A percentile compares a stretch with the other conserved stretches of the same genome.
phyloP scores from a whole-genome alignment of 768 basidiomycete species.

The Boletus reticuloceps region DNA sequence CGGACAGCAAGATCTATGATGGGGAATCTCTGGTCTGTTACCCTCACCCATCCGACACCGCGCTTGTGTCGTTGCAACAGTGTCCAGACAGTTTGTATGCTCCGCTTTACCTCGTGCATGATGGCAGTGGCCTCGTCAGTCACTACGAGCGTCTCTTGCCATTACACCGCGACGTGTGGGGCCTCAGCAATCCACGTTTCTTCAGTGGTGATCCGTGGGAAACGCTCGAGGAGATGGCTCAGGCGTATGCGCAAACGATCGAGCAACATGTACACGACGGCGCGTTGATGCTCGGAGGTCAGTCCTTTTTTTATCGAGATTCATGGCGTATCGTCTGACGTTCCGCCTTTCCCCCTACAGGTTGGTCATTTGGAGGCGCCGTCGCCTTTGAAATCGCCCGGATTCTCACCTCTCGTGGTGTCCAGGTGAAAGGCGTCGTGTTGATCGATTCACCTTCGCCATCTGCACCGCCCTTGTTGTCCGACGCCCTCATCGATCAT shows the following conservation, averaged over 20 bases:
- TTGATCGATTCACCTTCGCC: conserved; percentile 71
- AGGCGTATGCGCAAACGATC: conserved; percentile 45
- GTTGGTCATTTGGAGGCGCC: conserved; percentile 1
- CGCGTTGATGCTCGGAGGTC: conserved; percentile 57
- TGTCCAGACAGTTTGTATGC: too few species aligned
- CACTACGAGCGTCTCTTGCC: conserved; percentile 47
- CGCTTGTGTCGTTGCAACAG: conserved; percentile 38
- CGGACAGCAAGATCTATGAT: background rate
- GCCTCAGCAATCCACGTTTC: conserved; percentile 56
- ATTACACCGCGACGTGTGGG: conserved; percentile 57
- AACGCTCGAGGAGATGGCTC: conserved; percentile 50
- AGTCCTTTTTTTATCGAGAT: conserved; percentile 3
- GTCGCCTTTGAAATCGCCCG: conserved; percentile 30
- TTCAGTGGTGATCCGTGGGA: conserved; percentile 44
- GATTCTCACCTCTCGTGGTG: conserved; percentile 40
- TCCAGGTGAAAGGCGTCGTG: conserved; percentile 52
- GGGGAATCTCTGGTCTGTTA: background rate
- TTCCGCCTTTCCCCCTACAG: background rate
- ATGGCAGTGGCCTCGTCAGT: conserved; percentile 62
- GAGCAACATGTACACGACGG: conserved; percentile 33
- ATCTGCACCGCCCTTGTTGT: conserved; percentile 47
- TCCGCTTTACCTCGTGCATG: conserved; percentile 62
- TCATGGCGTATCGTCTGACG: background rate
- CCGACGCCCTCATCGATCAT: conserved; percentile 49
- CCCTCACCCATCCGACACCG: conserved; percentile 23